Evolutionary conservation across 495 filamentous ascomycete species (phyloP), one percentile per base, ranked within the genome.

Genomic region (Bombardia bombarda): DNA sequence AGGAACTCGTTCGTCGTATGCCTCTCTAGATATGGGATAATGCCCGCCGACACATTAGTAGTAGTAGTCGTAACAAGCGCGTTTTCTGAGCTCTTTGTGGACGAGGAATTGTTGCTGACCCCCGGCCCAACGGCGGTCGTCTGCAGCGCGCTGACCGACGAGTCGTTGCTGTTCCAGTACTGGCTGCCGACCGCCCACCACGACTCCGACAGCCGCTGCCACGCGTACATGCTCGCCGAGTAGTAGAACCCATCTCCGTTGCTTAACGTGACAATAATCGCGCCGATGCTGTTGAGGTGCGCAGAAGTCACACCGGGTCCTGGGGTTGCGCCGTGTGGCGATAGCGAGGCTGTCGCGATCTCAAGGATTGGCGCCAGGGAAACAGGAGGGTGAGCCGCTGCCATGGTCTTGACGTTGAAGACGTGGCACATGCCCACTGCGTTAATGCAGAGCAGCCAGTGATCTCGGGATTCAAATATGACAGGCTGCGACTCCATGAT

Each of bases 151-250:
- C 83, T 78, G 21, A 89, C 74, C 0, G 87, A 86, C 10, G 84
- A 80, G 48, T 90, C 90, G 26, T 87, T 88, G n/a, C 84, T 86
- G 63, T 95, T 95, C 92, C 93, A 97, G 60, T 97, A 97, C 60
- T 97, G 92, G 56, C 84, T 90, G 18, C 90, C 90, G 1, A 96
- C 87, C 2, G 92, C 90, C 92, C 93, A 99, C 93, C 92, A 99
- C 1, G 84, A 70, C 64, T 99, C 92, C 3, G 86, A 88, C 10
- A 97, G 70, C 8, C 90, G 81, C 67, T 96, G 90, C 92, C 92
- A 99, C n/a, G 80, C 74, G 54, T 77, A 88, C 80, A 97, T 82
- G 14, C 66, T 64, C 0, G 79, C 77, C 1, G 83, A 86, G 65
- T 97, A 99, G 19, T 79, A 76, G 56, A 87, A 97, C 3, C 93